Base-by-base conservation (phyloP, 2,329 filamentous ascomycete genomes). In the Xenoacremonium recifei region DNA sequence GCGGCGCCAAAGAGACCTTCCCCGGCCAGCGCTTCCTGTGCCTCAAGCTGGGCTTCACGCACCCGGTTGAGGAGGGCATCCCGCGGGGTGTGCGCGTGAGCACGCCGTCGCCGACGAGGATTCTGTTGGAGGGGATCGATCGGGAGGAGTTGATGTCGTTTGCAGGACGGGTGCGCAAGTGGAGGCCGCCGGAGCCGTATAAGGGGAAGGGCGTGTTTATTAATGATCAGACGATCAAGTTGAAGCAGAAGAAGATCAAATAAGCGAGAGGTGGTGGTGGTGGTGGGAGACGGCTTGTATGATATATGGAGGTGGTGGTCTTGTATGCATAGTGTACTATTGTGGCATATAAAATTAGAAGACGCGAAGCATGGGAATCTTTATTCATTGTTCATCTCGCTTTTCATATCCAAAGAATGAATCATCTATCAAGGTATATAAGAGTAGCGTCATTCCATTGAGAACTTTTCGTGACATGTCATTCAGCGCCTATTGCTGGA, bases 161-260 rank as follows among this genome's bases (percentile, higher is more conserved):
- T 67, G 93, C 93, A 15, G 93, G 93, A 1, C 75, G 84, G 56
- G 95, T 99, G 54, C 78, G 89, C 57, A 79, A 75, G 68, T 97
- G 92, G 92, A 84, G 93, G 63, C 80, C 79, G 51, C 93, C 93
- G 21, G 93, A 99, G 72, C 93, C 93, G 52, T 99, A 99, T 71
- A 99, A 99, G 81, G 93, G 93, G 54, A 97, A 99, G 82, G 93
- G 93, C 58, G 95, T 99, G 57, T 99, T 97, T 65, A 85, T 99
- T 58, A 95, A 97, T 62, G 89, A 91, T 50, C 90, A 99, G 77
- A 96, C 90, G 21, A 96, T 99, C 72, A 95, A 87, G 78, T 68
- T 99, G 69, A 99, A 99, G 84, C 86, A 89, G 61, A 99, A 96
- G 85, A 93, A 92, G 80, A 89, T 92, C 67, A 92, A 91, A 77